A percentile compares a stretch with the other conserved stretches of the same genome.
Evolutionary conservation across 805 yeast species (phyloP).

Genomic region (Ogataea populi-albae): DNA sequence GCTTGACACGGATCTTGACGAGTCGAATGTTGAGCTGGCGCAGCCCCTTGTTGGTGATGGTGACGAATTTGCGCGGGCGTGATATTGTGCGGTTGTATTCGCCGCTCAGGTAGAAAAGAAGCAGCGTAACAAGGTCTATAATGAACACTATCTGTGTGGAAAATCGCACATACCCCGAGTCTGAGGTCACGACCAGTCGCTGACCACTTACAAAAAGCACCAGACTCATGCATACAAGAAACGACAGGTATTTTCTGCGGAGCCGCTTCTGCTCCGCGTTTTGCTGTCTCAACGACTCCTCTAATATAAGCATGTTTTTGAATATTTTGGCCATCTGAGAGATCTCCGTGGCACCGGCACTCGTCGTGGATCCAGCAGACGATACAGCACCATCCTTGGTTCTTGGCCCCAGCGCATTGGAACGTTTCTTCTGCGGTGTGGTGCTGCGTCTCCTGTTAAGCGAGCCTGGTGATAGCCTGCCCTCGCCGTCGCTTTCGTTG

Average conservation of each 20-base stretch:
- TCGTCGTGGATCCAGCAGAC: conserved; percentile 4
- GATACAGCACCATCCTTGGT: conserved; percentile 11
- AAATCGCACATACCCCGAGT: conserved; percentile 35
- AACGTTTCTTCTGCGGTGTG: conserved; percentile 18
- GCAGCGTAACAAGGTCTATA: conserved; percentile 62
- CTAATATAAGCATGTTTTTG: conserved; percentile 77
- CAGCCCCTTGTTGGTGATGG: conserved; percentile 84
- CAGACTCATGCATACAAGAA: conserved; percentile 42
- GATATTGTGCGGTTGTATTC: conserved; percentile 85
- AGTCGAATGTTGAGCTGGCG: conserved; percentile 77
- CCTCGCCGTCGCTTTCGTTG: conserved; percentile 24
- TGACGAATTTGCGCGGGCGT: conserved; percentile 72
- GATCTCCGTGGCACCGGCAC: conserved; percentile 16
- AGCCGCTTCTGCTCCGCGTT: conserved; percentile 66
- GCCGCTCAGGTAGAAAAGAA: conserved; percentile 81
- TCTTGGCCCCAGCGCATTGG: conserved; percentile 16
- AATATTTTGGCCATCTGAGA: conserved; percentile 62
- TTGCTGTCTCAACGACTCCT: conserved; percentile 82
- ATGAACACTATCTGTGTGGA: conserved; percentile 54
- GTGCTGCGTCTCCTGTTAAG: conserved; percentile 13
- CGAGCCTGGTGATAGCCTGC: conserved; percentile 19
- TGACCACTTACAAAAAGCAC: conserved; percentile 37
- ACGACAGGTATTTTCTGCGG: conserved; percentile 59
- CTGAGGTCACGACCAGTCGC: conserved; percentile 28
- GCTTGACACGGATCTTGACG: conserved; percentile 53